These are phyloP conservation scores for Filobasidium uniguttulatum DNA, from an alignment of 1,284 basidiomycete species.

Conservation along the genomic window DNA sequence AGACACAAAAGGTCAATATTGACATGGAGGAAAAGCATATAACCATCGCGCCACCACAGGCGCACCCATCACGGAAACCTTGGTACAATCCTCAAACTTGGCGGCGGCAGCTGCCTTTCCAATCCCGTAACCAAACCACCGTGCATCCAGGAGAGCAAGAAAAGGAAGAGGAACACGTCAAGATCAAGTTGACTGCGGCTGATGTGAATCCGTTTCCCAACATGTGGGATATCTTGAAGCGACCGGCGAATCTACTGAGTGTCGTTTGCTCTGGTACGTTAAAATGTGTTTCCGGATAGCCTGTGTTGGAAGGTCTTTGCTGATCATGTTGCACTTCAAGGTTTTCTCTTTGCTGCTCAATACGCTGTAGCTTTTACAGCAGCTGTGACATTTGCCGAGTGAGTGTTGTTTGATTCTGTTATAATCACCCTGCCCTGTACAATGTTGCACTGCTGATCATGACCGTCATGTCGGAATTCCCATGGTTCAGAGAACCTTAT, in stretches of 20 bases:
- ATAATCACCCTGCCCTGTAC: not conserved
- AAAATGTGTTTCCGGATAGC: not conserved
- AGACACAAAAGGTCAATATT: no score
- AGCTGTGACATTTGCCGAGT: slow-evolving; percentile 44
- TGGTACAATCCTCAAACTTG: no score
- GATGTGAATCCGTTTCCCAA: slow-evolving; percentile 62
- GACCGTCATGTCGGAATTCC: no score
- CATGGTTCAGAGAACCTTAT: slow-evolving; percentile 43
- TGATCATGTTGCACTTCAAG: slow-evolving; percentile 29
- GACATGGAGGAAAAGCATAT: no score
- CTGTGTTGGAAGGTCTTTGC: not conserved
- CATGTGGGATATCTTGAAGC: slow-evolving; percentile 46
- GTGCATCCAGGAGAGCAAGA: not conserved
- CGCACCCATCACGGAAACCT: no score
- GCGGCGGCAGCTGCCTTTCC: slow-evolving; percentile 1
- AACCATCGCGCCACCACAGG: slow-evolving; percentile 19
- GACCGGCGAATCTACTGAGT: slow-evolving; percentile 53
- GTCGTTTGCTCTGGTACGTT: slow-evolving; percentile 53
- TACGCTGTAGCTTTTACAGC: slow-evolving; percentile 57
- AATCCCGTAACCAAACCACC: slow-evolving; percentile 2
- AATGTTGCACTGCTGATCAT: not conserved
- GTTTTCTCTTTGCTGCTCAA: slow-evolving; percentile 52
- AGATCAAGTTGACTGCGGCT: slow-evolving; percentile 47
- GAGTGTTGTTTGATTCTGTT: slow-evolving; percentile 3
- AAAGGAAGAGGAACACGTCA: slow-evolving; percentile 20